phyloP scores from a whole-genome alignment of 371 early-diverging fungal genomes.

The Basidiobolus meristosporus region DNA sequence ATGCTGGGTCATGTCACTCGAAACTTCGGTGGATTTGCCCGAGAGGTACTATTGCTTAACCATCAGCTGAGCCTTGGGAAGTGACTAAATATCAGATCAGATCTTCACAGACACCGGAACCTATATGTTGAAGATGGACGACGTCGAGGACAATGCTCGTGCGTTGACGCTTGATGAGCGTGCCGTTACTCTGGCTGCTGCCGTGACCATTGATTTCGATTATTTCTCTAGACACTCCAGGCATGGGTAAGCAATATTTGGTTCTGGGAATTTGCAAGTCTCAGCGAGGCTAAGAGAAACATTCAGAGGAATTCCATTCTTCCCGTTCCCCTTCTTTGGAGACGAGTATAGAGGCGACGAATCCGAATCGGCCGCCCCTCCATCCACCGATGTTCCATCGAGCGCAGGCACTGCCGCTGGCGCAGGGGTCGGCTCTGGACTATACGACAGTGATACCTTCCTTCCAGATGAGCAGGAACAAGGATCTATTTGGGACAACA shows the following conservation, averaged over 20 bases:
- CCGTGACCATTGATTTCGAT: slow-evolving; percentile 80
- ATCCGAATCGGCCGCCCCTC: too few species aligned
- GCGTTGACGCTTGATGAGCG: slow-evolving; percentile 58
- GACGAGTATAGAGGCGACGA: too few species aligned
- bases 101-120: slow-evolving; percentile 78
- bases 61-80: too few species aligned
- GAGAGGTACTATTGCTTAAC: slow-evolving; percentile 25
- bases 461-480: neutral
- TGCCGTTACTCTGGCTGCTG: slow-evolving; percentile 65
- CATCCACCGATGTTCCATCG: too few species aligned
- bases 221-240: slow-evolving; percentile 67
- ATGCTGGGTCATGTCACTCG: slow-evolving; percentile 44
- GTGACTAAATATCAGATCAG: too few species aligned
- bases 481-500: neutral
- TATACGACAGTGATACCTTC: neutral
- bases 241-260: neutral
- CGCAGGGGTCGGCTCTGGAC: neutral
- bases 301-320: too few species aligned
- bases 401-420: neutral
- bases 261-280: neutral
- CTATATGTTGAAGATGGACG: slow-evolving; percentile 64
- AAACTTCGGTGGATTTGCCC: slow-evolving; percentile 71
- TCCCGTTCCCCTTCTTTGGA: too few species aligned
- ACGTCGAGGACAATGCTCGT: slow-evolving; percentile 16
- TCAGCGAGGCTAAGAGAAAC: neutral